Evolutionary conservation across 1,139 yeast genomes (phyloP).

Genomic region (Taphrina wiesneri): DNA sequence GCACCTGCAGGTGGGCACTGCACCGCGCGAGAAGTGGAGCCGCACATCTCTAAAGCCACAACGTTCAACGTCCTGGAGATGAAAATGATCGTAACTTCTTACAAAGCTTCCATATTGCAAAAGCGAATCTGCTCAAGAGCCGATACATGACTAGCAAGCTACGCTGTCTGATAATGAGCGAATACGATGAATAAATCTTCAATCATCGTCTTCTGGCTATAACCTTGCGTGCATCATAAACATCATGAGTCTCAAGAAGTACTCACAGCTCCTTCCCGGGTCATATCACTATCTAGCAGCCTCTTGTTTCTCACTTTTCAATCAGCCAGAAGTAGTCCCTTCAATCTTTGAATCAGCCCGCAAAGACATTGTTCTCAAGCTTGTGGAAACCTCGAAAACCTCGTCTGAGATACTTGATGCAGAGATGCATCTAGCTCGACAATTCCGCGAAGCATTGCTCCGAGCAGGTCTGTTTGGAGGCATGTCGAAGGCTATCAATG

Average conservation of each 20-base stretch:
- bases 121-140: no score
- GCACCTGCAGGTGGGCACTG: no score
- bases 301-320: conserved; percentile 22
- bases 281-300: conserved; percentile 27
- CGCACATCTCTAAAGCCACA: no score
- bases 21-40: no score
- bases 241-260: conserved; percentile 21
- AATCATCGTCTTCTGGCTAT: no score
- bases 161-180: no score
- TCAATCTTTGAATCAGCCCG: conserved; percentile 1
- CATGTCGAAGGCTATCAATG: conserved; percentile 33
- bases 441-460: conserved; percentile 21
- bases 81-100: no score
- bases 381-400: neutral
- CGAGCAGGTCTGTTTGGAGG: conserved; percentile 31
- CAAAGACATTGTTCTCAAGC: neutral
- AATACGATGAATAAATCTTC: no score
- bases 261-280: conserved; percentile 4
- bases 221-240: no score
- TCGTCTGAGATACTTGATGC: neutral
- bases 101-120: no score
- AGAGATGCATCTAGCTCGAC: conserved; percentile 27
- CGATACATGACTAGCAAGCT: no score
- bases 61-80: no score
- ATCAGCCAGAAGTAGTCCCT: conserved; percentile 13